Base-by-base conservation (phyloP, 1,284 basidiomycete species). In the Puccinia triticina region DNA sequence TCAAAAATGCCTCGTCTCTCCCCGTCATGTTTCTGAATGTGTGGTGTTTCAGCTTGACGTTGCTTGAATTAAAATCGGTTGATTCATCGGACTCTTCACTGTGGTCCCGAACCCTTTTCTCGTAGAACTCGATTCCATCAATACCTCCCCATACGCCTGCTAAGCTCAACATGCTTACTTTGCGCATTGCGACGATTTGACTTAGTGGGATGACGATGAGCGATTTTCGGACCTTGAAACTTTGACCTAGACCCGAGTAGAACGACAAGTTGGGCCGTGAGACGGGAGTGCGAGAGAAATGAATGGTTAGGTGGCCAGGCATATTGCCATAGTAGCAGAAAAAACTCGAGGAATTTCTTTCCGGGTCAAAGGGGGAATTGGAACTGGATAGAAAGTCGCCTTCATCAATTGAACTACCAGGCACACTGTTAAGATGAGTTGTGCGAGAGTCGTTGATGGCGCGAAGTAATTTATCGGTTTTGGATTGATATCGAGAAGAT, bases 131-230 rank as follows among this genome's bases (percentile, higher is more conserved):
- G 21, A 82, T 74, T 64, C 79, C 79, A 53, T 82, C 79, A n/a
- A 82, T 82, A 11, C 69, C 55, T 64, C 79, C 79, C 69, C 69
- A 82, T 5, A 82, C 53, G 34, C 79, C 79, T 37, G 79, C 69
- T 37, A 82, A 48, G 16, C 71, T 71, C 18, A 82, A 18, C 40
- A 71, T 59, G 46, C 55, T 74, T 21, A 73, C 53, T 53, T 82
- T 82, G 29, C 71, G 37, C 53, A 82, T 82, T 18, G 40, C 69
- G n/a, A 74, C 57, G 26, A 82, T 82, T n/a, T 74, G 55, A 53
- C 37, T 40, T 14, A 74, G 50, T 29, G 67, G 37, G 34, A 73
- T 61, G 18, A 55, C 55, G 46, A 75, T 26, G 18, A 71, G 29
- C 29, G 53, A 46, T 29, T 73, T 74, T 2, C 59, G 37, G 21